Conservation (phyloP, 371 early-diverging fungal genomes). For the Cokeromyces recurvatus region DNA sequence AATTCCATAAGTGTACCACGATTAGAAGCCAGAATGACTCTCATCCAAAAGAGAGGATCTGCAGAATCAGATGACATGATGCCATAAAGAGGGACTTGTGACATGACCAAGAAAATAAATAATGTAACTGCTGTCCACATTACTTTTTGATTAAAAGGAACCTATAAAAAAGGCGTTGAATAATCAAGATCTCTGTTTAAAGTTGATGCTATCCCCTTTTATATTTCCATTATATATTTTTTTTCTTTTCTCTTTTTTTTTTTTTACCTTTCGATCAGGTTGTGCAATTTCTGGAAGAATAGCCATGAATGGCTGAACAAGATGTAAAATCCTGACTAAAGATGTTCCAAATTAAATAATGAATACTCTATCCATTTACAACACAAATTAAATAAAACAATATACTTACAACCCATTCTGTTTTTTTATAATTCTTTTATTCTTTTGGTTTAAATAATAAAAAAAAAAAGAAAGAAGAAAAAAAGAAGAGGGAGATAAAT, state of each 20-base stretch:
- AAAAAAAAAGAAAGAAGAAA: constrained; percentile 8
- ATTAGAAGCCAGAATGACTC: constrained; percentile 99
- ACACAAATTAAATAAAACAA: neutral
- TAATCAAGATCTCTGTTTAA: too few relatives aligned
- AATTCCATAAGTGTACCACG: constrained; percentile 99
- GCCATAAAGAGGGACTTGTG: constrained; percentile 99
- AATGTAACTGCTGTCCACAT: constrained; percentile 99
- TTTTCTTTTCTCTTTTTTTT: neutral
- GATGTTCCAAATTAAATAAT: neutral
- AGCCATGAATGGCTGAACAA: constrained; percentile 98
- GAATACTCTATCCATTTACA: neutral
- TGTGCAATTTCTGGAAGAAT: constrained; percentile 97
- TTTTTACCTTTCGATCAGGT: constrained; percentile 93
- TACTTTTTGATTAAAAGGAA: constrained; percentile 98
- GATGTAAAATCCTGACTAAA: constrained; percentile 91
- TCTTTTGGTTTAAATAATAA: neutral
- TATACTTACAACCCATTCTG: constrained; percentile 28
- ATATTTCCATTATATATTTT: too few relatives aligned
- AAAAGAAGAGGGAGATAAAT: neutral
- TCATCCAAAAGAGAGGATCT: constrained; percentile 99
- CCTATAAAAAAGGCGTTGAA: too few relatives aligned
- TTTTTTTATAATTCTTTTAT: constrained; percentile 11
- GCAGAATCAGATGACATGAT: constrained; percentile 99
- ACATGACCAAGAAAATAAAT: constrained; percentile 99
- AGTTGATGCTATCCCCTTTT: too few relatives aligned